Base-by-base conservation (phyloP, 441 rosid species). In the Populus trichocarpa region DNA sequence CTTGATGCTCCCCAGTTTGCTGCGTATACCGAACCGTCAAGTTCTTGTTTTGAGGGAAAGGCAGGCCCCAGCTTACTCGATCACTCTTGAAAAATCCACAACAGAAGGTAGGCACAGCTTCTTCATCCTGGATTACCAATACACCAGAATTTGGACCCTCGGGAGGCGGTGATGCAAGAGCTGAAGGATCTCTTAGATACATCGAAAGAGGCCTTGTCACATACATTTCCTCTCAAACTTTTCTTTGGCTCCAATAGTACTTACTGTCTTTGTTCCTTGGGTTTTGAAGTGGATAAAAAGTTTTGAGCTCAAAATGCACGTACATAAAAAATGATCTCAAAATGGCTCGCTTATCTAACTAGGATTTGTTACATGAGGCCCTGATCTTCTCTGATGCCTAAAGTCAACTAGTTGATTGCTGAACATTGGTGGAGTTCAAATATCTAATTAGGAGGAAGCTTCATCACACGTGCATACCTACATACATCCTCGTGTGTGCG, bases 91-190 rank as follows among this genome's bases (percentile, higher is more conserved):
- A 82, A 59, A 77, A 57, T 20, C 91, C 92, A 23, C 83, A 87
- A 76, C 86, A 89, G 80, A 81, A 82, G 10, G 87, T 83, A 8
- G 84, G 82, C 35, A 68, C 84, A 2, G 86, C 82, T 79, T 89
- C 92, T 77, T 87, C 85, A 68, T 68, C 71, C 5, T 32, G 71
- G 71, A 68, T 77, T 0, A 63, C 76, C 33, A 73, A 14, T 40
- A 85, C 75, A 2, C 92, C 92, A 1, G 89, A 88, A 74, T 84
- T 87, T 10, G 87, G 92, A 79, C 90, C 90, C 32, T 87, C 92
- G 1, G 89, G 78, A n/a, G 89, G 88, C 18, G 81, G 72, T 35
- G 25, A 53, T 0, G 84, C 72, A 0, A 88, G 83, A 38, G 84
- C 83, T 0, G 83, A 79, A 16, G 82, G 87, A 74, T 65, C 70